Evolutionary conservation across 345 rosid genomes (phyloP).

Genomic region (Sisymbrium altissimum): DNA sequence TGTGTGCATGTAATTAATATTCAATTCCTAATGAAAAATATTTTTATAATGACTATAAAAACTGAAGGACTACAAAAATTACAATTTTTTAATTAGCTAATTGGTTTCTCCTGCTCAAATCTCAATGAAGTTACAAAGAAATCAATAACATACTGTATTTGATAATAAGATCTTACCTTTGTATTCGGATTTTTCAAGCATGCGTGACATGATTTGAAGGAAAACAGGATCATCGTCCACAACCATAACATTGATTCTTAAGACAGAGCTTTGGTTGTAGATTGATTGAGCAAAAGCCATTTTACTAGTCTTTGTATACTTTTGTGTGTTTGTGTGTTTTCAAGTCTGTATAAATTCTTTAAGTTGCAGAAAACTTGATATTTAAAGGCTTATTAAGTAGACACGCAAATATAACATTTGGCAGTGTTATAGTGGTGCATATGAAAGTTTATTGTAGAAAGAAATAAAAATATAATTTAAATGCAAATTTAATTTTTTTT

Average conservation of each 20-base stretch:
- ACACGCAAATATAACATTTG: constrained; percentile 23
- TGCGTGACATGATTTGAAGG: constrained; percentile 46
- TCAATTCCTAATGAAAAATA: not conserved
- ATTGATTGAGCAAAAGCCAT: constrained; percentile 27
- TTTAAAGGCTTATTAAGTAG: constrained; percentile 23
- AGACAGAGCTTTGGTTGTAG: constrained; percentile 18
- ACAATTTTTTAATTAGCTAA: too few species aligned
- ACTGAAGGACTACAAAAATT: not conserved
- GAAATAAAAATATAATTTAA: constrained; percentile 18
- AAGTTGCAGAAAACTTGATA: constrained; percentile 11
- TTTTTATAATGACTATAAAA: too few species aligned
- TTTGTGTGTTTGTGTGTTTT: not conserved
- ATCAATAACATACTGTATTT: not conserved
- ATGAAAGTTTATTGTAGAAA: constrained; percentile 18
- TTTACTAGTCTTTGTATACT: constrained; percentile 2
- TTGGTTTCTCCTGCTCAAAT: not conserved
- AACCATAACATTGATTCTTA: constrained; percentile 42
- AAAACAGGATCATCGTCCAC: constrained; percentile 65
- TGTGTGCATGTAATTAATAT: not conserved
- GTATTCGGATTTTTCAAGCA: constrained; percentile 40
- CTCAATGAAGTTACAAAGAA: not conserved
- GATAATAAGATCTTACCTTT: constrained; percentile 41
- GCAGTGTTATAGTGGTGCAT: constrained; percentile 19
- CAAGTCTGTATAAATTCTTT: not conserved
- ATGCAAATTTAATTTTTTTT: not conserved